A percentile compares a stretch with the other conserved stretches of the same genome.
Conservation (phyloP, 495 filamentous ascomycete genomes). For the Penicillium maclennaniae region DNA sequence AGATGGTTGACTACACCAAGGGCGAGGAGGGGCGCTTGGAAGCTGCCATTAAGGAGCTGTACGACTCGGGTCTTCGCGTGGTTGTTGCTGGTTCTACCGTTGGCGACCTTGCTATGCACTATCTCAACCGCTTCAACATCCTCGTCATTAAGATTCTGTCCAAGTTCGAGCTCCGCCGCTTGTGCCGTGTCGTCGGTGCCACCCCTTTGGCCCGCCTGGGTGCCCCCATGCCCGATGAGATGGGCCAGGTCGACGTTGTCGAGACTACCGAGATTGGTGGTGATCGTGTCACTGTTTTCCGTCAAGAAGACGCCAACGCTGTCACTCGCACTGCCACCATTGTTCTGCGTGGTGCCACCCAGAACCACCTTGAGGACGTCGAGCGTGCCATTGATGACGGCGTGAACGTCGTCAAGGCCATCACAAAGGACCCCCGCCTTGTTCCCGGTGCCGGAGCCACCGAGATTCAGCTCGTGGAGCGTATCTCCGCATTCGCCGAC, state of each 20-base stretch:
- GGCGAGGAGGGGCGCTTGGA: conserved; percentile 94
- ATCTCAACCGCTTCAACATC: conserved; percentile 94
- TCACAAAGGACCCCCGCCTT: conserved; percentile 85
- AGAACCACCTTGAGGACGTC: conserved; percentile 96
- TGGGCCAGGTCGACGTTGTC: conserved; percentile 91
- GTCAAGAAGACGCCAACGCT: conserved; percentile 91
- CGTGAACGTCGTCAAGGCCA: conserved; percentile 97
- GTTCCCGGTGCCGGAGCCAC: conserved; percentile 95
- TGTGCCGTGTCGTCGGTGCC: conserved; percentile 95
- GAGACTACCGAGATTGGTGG: conserved; percentile 98
- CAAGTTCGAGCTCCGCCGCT: conserved; percentile 91
- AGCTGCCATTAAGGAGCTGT: conserved; percentile 84
- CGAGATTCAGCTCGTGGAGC: conserved; percentile 91
- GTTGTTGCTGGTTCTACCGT: conserved; percentile 87
- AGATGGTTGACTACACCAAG: conserved; percentile 98
- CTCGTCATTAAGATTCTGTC: conserved; percentile 96
- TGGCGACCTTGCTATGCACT: conserved; percentile 94
- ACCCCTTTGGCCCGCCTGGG: conserved; percentile 92
- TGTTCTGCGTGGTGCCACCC: conserved; percentile 91
- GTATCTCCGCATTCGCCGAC: conserved; percentile 82
- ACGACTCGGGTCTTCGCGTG: conserved; percentile 89
- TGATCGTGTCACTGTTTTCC: conserved; percentile 97
- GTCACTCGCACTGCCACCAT: conserved; percentile 89
- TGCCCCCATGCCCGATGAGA: conserved; percentile 99
- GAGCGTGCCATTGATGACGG: conserved; percentile 98